phyloP scores from a whole-genome alignment of 2,329 filamentous ascomycete species.

The Fonsecaea erecta region DNA sequence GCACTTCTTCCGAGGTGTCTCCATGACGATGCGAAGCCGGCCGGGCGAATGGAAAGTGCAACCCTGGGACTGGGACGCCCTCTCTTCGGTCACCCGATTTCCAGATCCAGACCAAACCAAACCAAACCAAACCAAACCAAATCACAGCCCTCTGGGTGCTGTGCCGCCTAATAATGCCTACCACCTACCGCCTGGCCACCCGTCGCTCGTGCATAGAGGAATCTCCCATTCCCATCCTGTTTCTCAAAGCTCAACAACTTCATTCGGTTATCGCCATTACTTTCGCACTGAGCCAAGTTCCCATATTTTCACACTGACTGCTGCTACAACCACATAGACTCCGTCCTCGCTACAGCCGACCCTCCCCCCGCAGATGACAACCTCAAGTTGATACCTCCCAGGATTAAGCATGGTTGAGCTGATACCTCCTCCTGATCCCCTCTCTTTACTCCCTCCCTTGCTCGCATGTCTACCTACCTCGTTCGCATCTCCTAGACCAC shows the following conservation, averaged over 20 bases:
- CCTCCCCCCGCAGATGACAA: not conserved
- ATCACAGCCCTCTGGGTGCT: too few relatives aligned
- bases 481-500: constrained; percentile 62
- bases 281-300: not conserved
- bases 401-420: constrained; percentile 54
- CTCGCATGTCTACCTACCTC: constrained; percentile 67
- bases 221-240: not conserved
- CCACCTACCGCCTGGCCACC: not conserved
- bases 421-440: constrained; percentile 60
- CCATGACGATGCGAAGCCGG: constrained; percentile 13
- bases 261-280: not conserved
- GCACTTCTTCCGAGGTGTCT: not conserved
- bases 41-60: constrained; percentile 27
- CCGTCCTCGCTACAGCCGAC: not conserved
- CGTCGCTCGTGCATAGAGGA: not conserved
- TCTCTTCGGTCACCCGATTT: not conserved
- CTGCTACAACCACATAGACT: not conserved
- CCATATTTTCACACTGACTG: constrained; percentile 10
- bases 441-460: constrained; percentile 63
- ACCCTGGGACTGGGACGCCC: not conserved
- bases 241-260: not conserved
- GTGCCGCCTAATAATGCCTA: not conserved
- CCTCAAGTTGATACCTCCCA: not conserved
- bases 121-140: too few relatives aligned
- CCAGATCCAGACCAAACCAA: constrained; percentile 3